These are phyloP conservation scores for Conticribra weissflogii DNA, from an alignment of 108 stramenopile species.

Conservation along the genomic window DNA sequence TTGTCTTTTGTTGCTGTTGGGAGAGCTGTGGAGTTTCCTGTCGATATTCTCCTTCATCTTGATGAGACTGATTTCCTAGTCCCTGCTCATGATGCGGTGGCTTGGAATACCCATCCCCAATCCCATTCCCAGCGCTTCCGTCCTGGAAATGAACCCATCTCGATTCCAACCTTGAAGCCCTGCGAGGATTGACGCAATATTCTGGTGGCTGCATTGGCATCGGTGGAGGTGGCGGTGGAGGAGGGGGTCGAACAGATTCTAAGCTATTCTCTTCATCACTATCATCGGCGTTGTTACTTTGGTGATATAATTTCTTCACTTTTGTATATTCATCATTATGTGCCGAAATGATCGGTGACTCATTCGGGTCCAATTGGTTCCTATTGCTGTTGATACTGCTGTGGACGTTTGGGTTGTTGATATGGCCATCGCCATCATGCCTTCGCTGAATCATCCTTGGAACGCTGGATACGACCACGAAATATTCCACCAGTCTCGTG, in stretches of 20 bases:
- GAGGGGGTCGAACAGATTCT: background rate
- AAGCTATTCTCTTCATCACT: background rate
- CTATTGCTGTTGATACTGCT: background rate
- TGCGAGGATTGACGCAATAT: conserved; percentile 15
- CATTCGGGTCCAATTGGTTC: background rate
- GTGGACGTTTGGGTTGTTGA: background rate
- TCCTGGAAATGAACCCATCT: conserved; percentile 32
- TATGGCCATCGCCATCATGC: background rate
- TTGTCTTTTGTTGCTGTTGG: too few relatives aligned
- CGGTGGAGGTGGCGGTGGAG: background rate
- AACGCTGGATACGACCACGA: conserved; percentile 76
- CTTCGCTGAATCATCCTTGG: conserved; percentile 7
- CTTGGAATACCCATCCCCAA: background rate
- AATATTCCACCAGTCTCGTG: conserved; percentile 85
- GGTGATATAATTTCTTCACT: background rate
- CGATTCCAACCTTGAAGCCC: conserved; percentile 39
- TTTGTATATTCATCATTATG: background rate
- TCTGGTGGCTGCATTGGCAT: conserved; percentile 3
- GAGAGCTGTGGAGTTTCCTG: too few relatives aligned
- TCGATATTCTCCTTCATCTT: too few relatives aligned
- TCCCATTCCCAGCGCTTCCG: conserved; percentile 1
- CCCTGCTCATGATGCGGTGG: conserved; percentile 9
- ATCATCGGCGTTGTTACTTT: background rate
- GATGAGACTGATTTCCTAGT: conserved; percentile 26
- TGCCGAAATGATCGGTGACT: background rate